A percentile compares a stretch with the other conserved stretches of the same genome.
These are phyloP conservation scores for Pseudocercospora musae DNA, from an alignment of 2,329 filamentous ascomycete genomes.

Conservation along the genomic window DNA sequence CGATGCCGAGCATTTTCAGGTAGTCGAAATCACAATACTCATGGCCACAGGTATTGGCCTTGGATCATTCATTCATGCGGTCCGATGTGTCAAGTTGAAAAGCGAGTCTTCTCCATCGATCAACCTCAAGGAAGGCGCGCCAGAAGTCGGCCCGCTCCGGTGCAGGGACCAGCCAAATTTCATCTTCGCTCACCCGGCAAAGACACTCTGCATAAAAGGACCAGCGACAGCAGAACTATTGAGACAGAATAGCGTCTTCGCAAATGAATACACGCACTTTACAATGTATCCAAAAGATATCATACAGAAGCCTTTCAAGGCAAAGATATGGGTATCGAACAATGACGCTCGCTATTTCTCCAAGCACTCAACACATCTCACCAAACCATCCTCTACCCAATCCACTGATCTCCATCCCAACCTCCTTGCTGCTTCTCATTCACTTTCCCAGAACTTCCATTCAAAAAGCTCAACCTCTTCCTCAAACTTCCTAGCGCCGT, in stretches of 20 bases:
- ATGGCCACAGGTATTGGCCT: no score
- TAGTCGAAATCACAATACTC: no score
- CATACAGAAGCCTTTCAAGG: background rate
- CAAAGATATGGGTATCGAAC: background rate
- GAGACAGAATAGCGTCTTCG: background rate
- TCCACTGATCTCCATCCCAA: background rate
- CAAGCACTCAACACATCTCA: background rate
- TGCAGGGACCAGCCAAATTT: no score
- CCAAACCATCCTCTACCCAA: background rate
- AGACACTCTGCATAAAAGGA: background rate
- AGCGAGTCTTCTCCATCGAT: background rate
- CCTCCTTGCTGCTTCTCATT: background rate
- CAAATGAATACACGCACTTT: background rate
- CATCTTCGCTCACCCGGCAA: no score
- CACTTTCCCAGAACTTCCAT: conserved; percentile 57
- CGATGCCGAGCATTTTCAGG: conserved; percentile 16
- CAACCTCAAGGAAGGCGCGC: background rate
- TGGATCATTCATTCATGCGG: no score
- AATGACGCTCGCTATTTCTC: background rate
- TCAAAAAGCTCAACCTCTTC: conserved; percentile 75
- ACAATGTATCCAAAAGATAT: background rate
- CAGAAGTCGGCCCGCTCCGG: background rate
- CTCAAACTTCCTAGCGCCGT: conserved; percentile 47
- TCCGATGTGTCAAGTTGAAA: background rate
- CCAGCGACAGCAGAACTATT: background rate